Percentiles rank a stretch among this genome's conserved stretches.
phyloP scores from a whole-genome alignment of 2,329 filamentous ascomycete genomes.

The Claviceps cyperi region DNA sequence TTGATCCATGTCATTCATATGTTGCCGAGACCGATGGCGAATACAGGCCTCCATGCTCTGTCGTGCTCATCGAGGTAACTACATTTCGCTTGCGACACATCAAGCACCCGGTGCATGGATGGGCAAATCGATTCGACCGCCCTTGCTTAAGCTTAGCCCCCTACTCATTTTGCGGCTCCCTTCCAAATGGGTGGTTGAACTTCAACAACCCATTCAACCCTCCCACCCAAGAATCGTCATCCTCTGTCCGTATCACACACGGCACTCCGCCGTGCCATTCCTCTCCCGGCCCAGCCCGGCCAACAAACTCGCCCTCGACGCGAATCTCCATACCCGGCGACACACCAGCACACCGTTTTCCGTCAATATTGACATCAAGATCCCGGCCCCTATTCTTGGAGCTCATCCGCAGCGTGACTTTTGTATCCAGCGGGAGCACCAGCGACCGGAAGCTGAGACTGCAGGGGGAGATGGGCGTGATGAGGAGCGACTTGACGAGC shows the following conservation, averaged over 20 bases:
- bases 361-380: conserved; percentile 68
- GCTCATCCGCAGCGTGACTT: conserved; percentile 68
- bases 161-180: conserved; percentile 17
- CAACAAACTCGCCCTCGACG: conserved; percentile 74
- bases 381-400: conserved; percentile 64
- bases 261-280: conserved; percentile 71
- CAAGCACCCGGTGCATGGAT: too few species aligned
- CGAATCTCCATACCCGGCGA: conserved; percentile 70
- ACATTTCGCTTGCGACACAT: too few species aligned
- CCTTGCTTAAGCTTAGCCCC: too few species aligned
- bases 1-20: too few species aligned
- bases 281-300: conserved; percentile 22
- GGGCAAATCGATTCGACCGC: too few species aligned
- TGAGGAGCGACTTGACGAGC: conserved; percentile 70
- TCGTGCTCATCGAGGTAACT: too few species aligned
- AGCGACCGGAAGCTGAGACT: conserved; percentile 85
- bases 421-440: conserved; percentile 74
- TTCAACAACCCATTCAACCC: conserved; percentile 86
- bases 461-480: conserved; percentile 89
- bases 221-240: conserved; percentile 92
- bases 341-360: conserved; percentile 52
- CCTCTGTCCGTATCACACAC: conserved; percentile 64
- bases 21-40: too few species aligned
- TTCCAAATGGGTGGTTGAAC: conserved; percentile 92
- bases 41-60: too few species aligned